Evolutionary conservation across 2,329 filamentous ascomycete species (phyloP), one percentile per base, ranked within the genome.

Genomic region (Leptodontidium sp.): DNA sequence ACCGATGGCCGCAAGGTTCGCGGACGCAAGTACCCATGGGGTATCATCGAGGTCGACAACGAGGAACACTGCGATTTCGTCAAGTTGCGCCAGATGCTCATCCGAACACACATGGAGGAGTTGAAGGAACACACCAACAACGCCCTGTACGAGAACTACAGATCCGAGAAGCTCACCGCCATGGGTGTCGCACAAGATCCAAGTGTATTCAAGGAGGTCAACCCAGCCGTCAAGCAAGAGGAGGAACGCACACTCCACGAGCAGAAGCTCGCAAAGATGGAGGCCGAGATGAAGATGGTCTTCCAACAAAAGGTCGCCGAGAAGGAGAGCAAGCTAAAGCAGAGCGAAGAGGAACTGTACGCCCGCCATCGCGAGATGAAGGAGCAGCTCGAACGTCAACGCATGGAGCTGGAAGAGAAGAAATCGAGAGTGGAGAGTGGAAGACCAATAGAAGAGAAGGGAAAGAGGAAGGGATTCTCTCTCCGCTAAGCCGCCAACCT

Each of bases 51-150:
- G 84, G 96, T 99, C 73, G 96, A 99, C 84, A 99, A 99, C 81
- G 96, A 99, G 88, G 96, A 99, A 83, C 96, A 99, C 87, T 99
- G 96, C 80, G 96, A 99, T 84, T 99, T 99, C 76, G 96, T 98
- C 84, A 99, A 99, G 90, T 90, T 99, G 71, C 94, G 96, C 82
- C 96, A 99, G 84, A 99, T 99, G 96, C 90, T 99, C 76, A 98
- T 99, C 85, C 93, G 96, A 82, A 99, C 96, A 67, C 96, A 99
- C 88, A 99, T 99, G 96, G 96, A 99, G 82, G 96, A 99, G 85
- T 93, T 99, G 86, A 99, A 99, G 91, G 96, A 99, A 87, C 93
- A 99, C 87, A 99, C 96, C 82, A 99, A 98, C 90, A 99, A 99
- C 86, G 89, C 87, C 75, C 86, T 99, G 78, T 99, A 99, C 86